phyloP scores from a whole-genome alignment of 495 filamentous ascomycete species.

The Cercophora samala region DNA sequence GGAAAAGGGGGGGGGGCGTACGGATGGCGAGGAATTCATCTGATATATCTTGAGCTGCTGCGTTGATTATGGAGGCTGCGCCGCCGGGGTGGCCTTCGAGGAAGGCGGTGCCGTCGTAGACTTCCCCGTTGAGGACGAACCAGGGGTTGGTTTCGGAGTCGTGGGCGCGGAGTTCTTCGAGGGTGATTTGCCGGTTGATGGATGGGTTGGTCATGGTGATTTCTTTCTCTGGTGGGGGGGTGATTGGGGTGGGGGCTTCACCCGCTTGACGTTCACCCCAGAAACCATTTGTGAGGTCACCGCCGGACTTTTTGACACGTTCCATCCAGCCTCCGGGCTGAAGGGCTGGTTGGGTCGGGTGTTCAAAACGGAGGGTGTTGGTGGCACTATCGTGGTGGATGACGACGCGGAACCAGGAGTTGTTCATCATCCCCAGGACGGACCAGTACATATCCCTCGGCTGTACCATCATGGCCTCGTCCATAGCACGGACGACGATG shows the following conservation, averaged over 20 bases:
- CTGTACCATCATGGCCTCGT: slow-evolving; percentile 83
- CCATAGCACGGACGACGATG: slow-evolving; percentile 84
- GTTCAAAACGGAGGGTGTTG: slow-evolving; percentile 72
- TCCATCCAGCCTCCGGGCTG: slow-evolving; percentile 95
- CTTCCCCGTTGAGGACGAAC: slow-evolving; percentile 91
- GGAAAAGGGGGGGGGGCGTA: slow-evolving; percentile 43
- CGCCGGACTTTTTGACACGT: slow-evolving; percentile 81
- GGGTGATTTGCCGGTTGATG: slow-evolving; percentile 57
- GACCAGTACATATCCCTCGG: slow-evolving; percentile 97
- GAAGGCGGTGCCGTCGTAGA: slow-evolving; percentile 86
- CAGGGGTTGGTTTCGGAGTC: slow-evolving; percentile 67
- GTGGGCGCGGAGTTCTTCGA: slow-evolving; percentile 72
- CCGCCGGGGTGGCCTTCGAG: slow-evolving; percentile 86
- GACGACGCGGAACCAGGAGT: slow-evolving; percentile 85
- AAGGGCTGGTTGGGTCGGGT: slow-evolving; percentile 80
- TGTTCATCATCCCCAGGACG: slow-evolving; percentile 98
- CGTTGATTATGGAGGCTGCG: slow-evolving; percentile 79
- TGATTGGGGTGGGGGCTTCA: slow-evolving; percentile 37
- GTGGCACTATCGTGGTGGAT: slow-evolving; percentile 67
- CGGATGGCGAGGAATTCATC: slow-evolving; percentile 96
- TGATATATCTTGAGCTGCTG: slow-evolving; percentile 78
- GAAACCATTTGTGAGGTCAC: slow-evolving; percentile 74
- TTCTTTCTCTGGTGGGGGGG: slow-evolving; percentile 46
- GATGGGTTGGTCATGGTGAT: slow-evolving; percentile 79
- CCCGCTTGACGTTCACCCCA: slow-evolving; percentile 77